Evolutionary conservation across 2,329 filamentous ascomycete genomes (phyloP).

Genomic region (Fusarium pseudograminearum): DNA sequence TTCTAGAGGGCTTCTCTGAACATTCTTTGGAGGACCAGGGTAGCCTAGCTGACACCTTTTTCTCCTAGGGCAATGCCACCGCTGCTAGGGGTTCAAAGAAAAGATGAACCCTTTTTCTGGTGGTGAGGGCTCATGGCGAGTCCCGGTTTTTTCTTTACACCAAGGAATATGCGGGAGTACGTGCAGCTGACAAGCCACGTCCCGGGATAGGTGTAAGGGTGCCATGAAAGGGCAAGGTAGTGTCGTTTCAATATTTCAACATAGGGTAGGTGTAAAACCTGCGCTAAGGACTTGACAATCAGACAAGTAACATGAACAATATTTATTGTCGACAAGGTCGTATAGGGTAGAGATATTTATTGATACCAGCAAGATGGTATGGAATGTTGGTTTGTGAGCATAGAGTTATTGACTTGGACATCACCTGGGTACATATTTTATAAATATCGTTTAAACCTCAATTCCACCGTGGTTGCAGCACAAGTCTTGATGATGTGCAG

Average conservation of each 20-base stretch:
- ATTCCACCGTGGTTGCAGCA: not conserved
- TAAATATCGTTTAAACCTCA: not conserved
- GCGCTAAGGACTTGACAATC: not conserved
- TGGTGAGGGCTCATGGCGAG: not conserved
- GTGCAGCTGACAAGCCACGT: constrained; percentile 37
- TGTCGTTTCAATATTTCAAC: not conserved
- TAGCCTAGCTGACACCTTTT: constrained; percentile 9
- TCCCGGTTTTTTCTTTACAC: constrained; percentile 1
- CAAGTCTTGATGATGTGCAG: not conserved
- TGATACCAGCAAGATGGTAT: not conserved
- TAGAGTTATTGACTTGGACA: not conserved
- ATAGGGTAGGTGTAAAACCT: constrained; percentile 19
- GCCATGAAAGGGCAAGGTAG: not conserved
- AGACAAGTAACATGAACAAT: not conserved
- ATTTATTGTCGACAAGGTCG: not conserved
- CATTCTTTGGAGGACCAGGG: constrained; percentile 28
- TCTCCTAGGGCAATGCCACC: constrained; percentile 24
- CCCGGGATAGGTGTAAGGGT: constrained; percentile 17
- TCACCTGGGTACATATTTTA: not conserved
- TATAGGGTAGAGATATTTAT: not conserved
- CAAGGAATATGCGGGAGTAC: constrained; percentile 27
- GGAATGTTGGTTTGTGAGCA: not conserved
- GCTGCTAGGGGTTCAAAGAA: not conserved
- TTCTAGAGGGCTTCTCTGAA: constrained; percentile 38
- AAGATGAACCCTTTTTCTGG: not conserved